Evolutionary conservation across 2,329 filamentous ascomycete species (phyloP), one percentile per base, ranked within the genome.

Genomic region (Chaetoscypha palmicola): DNA sequence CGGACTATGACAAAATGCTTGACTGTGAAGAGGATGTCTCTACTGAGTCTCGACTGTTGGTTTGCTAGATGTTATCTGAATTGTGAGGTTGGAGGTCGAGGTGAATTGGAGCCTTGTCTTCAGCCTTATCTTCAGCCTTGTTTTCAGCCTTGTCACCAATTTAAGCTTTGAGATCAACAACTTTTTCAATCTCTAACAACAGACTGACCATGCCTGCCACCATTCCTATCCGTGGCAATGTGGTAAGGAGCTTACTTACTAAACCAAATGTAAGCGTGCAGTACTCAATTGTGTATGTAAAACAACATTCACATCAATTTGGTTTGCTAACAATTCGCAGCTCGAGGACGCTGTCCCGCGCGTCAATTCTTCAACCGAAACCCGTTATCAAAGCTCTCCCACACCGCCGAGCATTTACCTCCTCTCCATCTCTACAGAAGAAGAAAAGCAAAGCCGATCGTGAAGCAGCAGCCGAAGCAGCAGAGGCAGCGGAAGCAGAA

Each of bases 391-490:
- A 5, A 37, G 4, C 44, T n/a, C 26, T 5, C 7, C 19, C n/a
- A 17, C 24, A 7, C 19, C 17, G 5, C 28, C 44, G 50, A 16
- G 21, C 31, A 4, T 52, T 59, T 43, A 52, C 49, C 2, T 23
- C 33, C 3, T 49, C 43, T 1, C 43, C 49, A 1, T n/a, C 38
- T 2, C 46, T 55, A 5, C 35, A 48, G 17, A 58, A 60, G 28
- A 57, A 59, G 35, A 59, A 59, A 48, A 41, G 38, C 1, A 47
- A 50, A 21, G 50, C 43, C 9, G 52, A 54, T 3, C 43, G 48
- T 8, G 52, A 58, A 35, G 38, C 47, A 22, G 46, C 41, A 38
- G n/a, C n/a, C n/a, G n/a, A n/a, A n/a, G n/a, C n/a, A n/a, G n/a
- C n/a, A n/a, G n/a, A n/a, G n/a, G n/a, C n/a, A n/a, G n/a, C n/a